Evolutionary conservation across 306 rosid species (phyloP).

Genomic region (Astragalus glycyphyllos): DNA sequence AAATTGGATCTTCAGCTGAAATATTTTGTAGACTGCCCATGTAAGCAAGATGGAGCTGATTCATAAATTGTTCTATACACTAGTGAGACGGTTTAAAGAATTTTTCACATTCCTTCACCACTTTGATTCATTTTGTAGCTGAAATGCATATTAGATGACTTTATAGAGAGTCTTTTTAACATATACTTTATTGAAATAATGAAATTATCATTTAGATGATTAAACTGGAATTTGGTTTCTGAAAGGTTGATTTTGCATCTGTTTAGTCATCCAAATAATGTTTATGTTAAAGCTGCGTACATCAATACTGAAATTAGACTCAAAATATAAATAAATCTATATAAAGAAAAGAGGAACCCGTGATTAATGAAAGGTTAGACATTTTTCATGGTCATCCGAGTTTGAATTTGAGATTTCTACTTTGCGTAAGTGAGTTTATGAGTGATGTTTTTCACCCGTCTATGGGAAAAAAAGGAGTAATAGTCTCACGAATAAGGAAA

Average conservation of each 20-base stretch:
- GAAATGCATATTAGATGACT: constrained; percentile 7
- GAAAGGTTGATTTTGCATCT: constrained; percentile 21
- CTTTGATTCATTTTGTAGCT: constrained; percentile 15
- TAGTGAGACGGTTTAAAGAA: constrained; percentile 21
- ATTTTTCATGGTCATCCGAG: too few species aligned
- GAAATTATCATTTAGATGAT: constrained; percentile 1
- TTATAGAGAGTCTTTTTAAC: not conserved
- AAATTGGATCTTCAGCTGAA: constrained; percentile 62
- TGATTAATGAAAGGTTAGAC: too few species aligned
- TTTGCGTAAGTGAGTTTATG: too few species aligned
- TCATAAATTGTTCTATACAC: constrained; percentile 17
- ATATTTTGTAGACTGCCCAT: not conserved
- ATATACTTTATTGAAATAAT: not conserved
- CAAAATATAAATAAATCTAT: not conserved
- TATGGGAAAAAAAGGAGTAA: too few species aligned
- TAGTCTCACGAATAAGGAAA: too few species aligned
- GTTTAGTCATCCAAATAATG: constrained; percentile 1
- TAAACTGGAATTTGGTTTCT: constrained; percentile 14
- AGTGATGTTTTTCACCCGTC: too few species aligned
- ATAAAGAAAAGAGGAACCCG: too few species aligned
- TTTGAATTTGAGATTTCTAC: too few species aligned
- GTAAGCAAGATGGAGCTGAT: constrained; percentile 17
- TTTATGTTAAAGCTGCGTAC: not conserved
- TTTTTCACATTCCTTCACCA: not conserved
- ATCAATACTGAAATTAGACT: not conserved